Base-by-base conservation (phyloP, 2,329 filamentous ascomycete genomes). In the Diaporthe sp. region DNA sequence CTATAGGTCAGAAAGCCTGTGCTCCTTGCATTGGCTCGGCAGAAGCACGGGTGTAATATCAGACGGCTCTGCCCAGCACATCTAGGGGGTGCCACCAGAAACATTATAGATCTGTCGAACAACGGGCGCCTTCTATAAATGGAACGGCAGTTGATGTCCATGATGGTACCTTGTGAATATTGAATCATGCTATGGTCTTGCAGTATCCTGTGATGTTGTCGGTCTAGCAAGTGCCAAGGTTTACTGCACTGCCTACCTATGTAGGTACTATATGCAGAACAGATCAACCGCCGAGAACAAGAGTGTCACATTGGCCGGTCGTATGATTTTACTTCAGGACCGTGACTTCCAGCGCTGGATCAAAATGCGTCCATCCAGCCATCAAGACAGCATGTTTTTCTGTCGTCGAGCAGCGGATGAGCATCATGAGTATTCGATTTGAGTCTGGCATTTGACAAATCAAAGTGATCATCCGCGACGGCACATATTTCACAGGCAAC, bases 71-170 rank as follows among this genome's bases (percentile, higher is more conserved):
- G 63, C 63, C 9, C 20, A 68, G 44, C 63, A 53, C 47, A 25
- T 9, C 63, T 37, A 49, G 31, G 31, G 65, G 47, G 65, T 53
- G 47, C 4, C 63, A 68, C 31, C 22, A 68, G 65, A 68, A 68
- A 68, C 65, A 68, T 68, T 39, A 39, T 39, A 39, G 31, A 68
- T 53, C 13, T 68, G 4, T 44, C 22, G 42, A 39, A 37, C 22
- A 8, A 39, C 20, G 7, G 22, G 12, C 17, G 6, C 47, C 3
- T 68, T 68, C 65, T 53, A 53, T 39, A 68, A 53, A 22, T 51
- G 47, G 65, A 53, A 68, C 65, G 47, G 65, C 65, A 68, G 47
- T 53, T 68, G 31, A 25, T 53, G 31, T 68, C 65, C 12, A 49
- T 28, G 7, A 51, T 22, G 7, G 47, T 37, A 28, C 31, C 63